Base-by-base conservation (phyloP, 148 eudicot species). In the Salicornia ramosissima region DNA sequence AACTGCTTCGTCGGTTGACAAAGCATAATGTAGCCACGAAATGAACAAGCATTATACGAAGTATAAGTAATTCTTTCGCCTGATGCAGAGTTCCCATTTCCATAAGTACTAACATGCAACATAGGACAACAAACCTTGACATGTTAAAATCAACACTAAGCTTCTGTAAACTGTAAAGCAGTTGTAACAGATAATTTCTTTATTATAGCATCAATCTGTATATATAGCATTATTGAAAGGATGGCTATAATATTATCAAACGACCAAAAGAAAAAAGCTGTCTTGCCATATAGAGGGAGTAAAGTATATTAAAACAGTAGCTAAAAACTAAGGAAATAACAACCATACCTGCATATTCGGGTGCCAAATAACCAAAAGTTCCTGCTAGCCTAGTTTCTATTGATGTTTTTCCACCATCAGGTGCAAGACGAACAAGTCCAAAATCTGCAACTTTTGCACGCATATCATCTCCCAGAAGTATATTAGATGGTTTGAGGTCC, bases 371-470 rank as follows among this genome's bases (percentile, higher is more conserved):
- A 31, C 96, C 96, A 63, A 87, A 90, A 5, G 96, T 90, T 59
- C 96, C 96, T 6, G 96, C 96, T 24, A 87, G 73, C 76, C 74
- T 85, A 40, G 96, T 90, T 43, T 80, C 90, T n/a, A 87, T 58
- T 6, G 96, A 87, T 25, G 77, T 77, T 68, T 83, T 82, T 36
- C 80, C 80, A 10, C 75, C 90, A 70, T 82, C 87, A 2, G 96
- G 96, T 51, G 87, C 96, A 72, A 84, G 88, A 11, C 96, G 89
- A 69, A 90, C 96, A 43, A 90, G 88, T 65, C 92, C 96, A 66
- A 90, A 90, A 75, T 90, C 96, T n/a, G 96, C 84, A 69, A 90
- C 92, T 74, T 90, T 90, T 34, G 92, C 91, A 15, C 82, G 81
- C 86, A 90, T 62, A 77, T 90, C 92, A 67, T 90, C 90, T 50